Conservation (phyloP, 2,329 filamentous ascomycete species). For the Calonectria hongkongensis region DNA sequence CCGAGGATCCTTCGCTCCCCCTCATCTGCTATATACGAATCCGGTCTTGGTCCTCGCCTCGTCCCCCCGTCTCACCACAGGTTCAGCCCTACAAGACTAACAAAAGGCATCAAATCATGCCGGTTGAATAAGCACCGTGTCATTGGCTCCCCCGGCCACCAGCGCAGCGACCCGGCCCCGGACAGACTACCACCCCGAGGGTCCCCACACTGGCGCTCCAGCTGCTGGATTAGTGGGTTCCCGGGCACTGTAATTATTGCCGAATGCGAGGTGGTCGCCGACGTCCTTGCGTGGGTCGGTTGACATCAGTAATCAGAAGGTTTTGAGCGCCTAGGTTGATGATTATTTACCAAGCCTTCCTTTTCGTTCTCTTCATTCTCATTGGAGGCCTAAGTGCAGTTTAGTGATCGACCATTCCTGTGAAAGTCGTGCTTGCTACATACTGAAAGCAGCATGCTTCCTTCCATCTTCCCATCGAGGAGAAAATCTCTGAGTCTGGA, state of each 20-base stretch:
- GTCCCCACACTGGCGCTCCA: constrained; percentile 23
- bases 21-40: constrained; percentile 7
- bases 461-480: no score
- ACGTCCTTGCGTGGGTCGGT: constrained; percentile 1
- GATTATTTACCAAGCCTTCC: not conserved
- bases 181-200: constrained; percentile 45
- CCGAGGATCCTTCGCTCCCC: not conserved
- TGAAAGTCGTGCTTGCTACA: no score
- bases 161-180: constrained; percentile 29
- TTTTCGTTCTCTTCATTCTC: not conserved
- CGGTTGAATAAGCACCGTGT: constrained; percentile 47
- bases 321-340: not conserved
- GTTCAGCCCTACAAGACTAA: constrained; percentile 32
- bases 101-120: constrained; percentile 31
- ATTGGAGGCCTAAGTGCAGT: not conserved
- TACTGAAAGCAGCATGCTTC: no score
- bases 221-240: not conserved
- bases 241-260: not conserved
- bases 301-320: constrained; percentile 7
- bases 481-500: no score
- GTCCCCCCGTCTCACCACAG: constrained; percentile 5
- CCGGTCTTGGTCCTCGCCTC: not conserved
- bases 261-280: constrained; percentile 19
- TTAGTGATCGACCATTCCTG: not conserved
- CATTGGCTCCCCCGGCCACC: constrained; percentile 41